Evolutionary conservation across 306 rosid genomes (phyloP), one percentile per base, ranked within the genome.

Genomic region (Bauhinia variegata): DNA sequence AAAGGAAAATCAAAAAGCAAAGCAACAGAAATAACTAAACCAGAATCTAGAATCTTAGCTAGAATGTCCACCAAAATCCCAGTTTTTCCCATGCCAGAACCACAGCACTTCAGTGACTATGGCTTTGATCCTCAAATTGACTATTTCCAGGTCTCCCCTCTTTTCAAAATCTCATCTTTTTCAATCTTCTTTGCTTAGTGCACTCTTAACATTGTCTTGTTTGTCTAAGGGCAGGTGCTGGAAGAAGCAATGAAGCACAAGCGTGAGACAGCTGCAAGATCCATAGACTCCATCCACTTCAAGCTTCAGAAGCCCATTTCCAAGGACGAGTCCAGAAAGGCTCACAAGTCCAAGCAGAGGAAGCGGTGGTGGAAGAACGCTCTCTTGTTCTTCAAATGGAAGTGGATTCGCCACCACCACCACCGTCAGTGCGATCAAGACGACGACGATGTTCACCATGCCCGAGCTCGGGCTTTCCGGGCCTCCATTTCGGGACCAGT

Each of bases 61-160:
- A n/a, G n/a, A 71, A 87, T 92, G 98, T 80, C 96, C 0, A 81
- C 34, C 73, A 88, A 84, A 36, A 76, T 96, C 8, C 98, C 98
- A 9, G 70, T 93, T 34, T 93, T 89, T 14, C 96, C 96, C 11
- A 82, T 89, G 53, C 84, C 96, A 6, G 80, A 92, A 33, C 93
- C 97, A 2, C 99, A 88, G 36, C 99, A 93, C 54, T 93, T 86
- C 80, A 88, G 91, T 58, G 99, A 93, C 83, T 93, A 93, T 71
- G 99, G 99, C 66, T 93, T 93, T 63, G 98, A 93, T 73, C 91
- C 98, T 15, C 96, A 89, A 73, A 70, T 88, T 74, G 89, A 90
- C 80, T 90, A 90, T 41, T 88, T 93, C 62, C 99, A 93, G 87
- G 99, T 93, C 62, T n/a, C 42, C 52, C 15, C 6, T 28, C 30